These are phyloP conservation scores for Penicillium thymicola DNA, from an alignment of 2,329 filamentous ascomycete species.

Conservation along the genomic window DNA sequence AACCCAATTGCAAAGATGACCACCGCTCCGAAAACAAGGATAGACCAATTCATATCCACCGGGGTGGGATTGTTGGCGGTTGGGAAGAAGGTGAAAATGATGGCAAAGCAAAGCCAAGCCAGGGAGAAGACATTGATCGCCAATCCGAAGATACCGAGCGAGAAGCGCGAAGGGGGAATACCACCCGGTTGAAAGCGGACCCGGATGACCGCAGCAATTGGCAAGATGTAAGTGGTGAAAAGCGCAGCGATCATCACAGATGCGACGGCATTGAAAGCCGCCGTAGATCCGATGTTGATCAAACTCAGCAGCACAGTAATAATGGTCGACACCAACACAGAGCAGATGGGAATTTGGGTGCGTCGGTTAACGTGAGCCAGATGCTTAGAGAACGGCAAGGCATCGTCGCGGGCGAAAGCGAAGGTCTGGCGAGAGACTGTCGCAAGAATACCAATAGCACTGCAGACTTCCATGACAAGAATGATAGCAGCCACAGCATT, in stretches of 20 bases:
- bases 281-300: constrained; percentile 52
- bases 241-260: constrained; percentile 51
- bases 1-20: constrained; percentile 23
- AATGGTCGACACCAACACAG: constrained; percentile 34
- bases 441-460: constrained; percentile 33
- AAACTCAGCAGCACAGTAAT: constrained; percentile 41
- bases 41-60: constrained; percentile 27
- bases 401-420: constrained; percentile 46
- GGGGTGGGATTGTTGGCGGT: constrained; percentile 20
- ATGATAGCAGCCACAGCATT: constrained; percentile 49
- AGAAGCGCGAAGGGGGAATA: constrained; percentile 22
- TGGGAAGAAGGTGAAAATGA: constrained; percentile 33
- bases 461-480: constrained; percentile 37
- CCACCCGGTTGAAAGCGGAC: constrained; percentile 20
- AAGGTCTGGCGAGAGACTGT: constrained; percentile 38
- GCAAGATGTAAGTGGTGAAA: constrained; percentile 52
- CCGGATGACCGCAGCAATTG: constrained; percentile 23
- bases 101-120: constrained; percentile 26
- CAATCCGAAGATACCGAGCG: constrained; percentile 27
- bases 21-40: constrained; percentile 24
- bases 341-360: constrained; percentile 43
- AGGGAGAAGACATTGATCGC: constrained; percentile 29
- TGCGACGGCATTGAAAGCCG: constrained; percentile 54
- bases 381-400: constrained; percentile 31
- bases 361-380: constrained; percentile 32